Base-by-base conservation (phyloP, 2,329 filamentous ascomycete genomes). In the Plenodomus tracheiphilus region DNA sequence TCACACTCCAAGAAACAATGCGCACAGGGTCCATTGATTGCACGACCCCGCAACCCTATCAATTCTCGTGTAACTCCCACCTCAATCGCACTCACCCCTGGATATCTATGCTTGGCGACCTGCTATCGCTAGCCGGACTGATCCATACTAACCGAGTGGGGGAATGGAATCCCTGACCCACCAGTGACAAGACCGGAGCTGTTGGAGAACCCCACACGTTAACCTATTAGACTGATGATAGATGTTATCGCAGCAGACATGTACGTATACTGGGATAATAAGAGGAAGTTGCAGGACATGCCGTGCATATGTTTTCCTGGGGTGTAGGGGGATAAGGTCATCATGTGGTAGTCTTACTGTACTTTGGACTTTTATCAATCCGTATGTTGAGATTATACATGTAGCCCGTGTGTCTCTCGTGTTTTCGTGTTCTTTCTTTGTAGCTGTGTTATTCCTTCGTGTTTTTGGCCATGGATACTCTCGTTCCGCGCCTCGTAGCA, bases 141-240 rank as follows among this genome's bases (percentile, higher is more conserved):
- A 18, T 34, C 15, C 20, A 28, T 18, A 46, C 60, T 61, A 62
- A 53, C 53, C 51, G 37, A 56, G 53, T 52, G 49, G 59, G 61
- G 61, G 56, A 64, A 49, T 56, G 19, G 35, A 55, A 52, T 62
- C 59, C 58, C 51, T 53, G 49, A 52, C 53, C 40, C 38, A 50
- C 35, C 41, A 54, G 51, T 49, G 48, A 61, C 45, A 50, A 56
- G 48, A 54, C 51, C 37, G 42, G 34, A 21, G 35, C 22, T 28
- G 6, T 32, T 10, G 22, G 17, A 37, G 28, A 25, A 56, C 56
- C 53, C 58, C 56, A 63, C 60, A 60, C 16, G 4, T 37, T 16
- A 10, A 18, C 18, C 6, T 18, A 15, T 4, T 3, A 20, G 16
- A 37, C 13, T 49, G 30, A 39, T 41, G 34, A 40, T 18, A 22